Base-by-base conservation (phyloP, 1,139 yeast genomes). In the Yamadazyma epiphylla region DNA sequence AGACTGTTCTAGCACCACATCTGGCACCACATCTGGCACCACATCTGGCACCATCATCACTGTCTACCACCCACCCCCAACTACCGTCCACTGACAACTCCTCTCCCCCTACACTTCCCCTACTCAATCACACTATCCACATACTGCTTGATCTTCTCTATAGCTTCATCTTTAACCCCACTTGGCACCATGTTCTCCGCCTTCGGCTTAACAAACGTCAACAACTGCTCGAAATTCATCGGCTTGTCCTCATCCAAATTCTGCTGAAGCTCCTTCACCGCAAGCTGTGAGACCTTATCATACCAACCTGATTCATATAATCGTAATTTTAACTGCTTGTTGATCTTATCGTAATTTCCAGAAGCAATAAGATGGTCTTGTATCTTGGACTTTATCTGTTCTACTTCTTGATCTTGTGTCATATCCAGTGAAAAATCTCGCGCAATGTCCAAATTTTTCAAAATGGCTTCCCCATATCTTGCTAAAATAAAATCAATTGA, bases 241-340 rank as follows among this genome's bases (percentile, higher is more conserved):
- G 53, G 53, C 33, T 59, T 52, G 35, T 58, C 56, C 29, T 58
- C 50, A 25, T 64, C 68, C 42, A 51, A 42, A 15, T 41, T 40
- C 15, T 49, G 51, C 28, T 58, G 60, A 27, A 64, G 46, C 36
- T 65, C 68, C 9, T 45, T 33, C 28, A 48, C 59, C 4, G 94
- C 82, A 32, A 82, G 45, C 30, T 68, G 74, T 32, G 76, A 68
- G 19, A 88, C 78, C 37, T 80, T 73, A 45, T 86, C 95, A 43
- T 77, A 78, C 96, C 96, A 89, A 5, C 96, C 96, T 3, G 80
- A 70, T 49, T 84, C 84, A 36, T 77, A 70, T 16, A 89, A 69
- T 48, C 75, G 76, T 33, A 80, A 68, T 44, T 79, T 77, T 36
- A 88, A 60, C 32, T 69, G 67, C 34, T 73, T 72, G 34, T 79